These are phyloP conservation scores for Kwoniella dejecticola DNA, from an alignment of 768 basidiomycete species.

Conservation along the genomic window DNA sequence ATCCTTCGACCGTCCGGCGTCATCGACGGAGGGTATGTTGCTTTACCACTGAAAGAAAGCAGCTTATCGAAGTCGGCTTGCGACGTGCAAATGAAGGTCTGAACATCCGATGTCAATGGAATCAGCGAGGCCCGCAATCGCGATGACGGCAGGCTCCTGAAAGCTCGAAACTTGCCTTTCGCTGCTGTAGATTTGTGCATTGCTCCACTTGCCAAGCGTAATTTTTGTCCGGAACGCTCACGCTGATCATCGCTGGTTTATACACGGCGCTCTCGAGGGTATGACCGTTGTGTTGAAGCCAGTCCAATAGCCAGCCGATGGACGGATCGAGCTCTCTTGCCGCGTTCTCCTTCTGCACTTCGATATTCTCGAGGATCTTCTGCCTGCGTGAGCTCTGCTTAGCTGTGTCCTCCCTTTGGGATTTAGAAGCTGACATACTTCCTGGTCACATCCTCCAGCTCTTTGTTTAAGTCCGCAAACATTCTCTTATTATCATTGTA, in stretches of 20 bases:
- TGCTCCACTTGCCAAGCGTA: conserved; percentile 74
- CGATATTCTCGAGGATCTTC: conserved; percentile 28
- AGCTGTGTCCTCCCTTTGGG: not conserved
- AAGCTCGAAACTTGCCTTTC: conserved; percentile 62
- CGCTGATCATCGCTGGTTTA: conserved; percentile 76
- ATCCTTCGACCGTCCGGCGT: conserved; percentile 7
- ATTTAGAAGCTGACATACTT: conserved; percentile 5
- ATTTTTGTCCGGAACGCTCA: conserved; percentile 67
- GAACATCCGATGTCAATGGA: not conserved
- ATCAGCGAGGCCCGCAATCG: too few relatives aligned
- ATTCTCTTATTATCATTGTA: conserved; percentile 14
- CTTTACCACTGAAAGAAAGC: conserved; percentile 65
- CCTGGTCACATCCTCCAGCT: conserved; percentile 9
- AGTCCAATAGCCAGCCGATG: conserved; percentile 42
- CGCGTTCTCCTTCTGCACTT: conserved; percentile 57
- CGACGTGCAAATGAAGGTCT: conserved; percentile 86
- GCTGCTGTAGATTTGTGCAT: conserved; percentile 63
- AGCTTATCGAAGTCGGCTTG: conserved; percentile 76
- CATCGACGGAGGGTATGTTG: conserved; percentile 1
- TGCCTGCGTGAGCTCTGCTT: too few relatives aligned
- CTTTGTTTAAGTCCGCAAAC: conserved; percentile 10
- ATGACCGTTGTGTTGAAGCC: conserved; percentile 59
- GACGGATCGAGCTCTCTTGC: conserved; percentile 62
- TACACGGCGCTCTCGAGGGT: conserved; percentile 79
- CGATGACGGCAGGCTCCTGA: too few relatives aligned